Conservation (phyloP, 306 rosid genomes). For the Begonia loranthoides region DNA sequence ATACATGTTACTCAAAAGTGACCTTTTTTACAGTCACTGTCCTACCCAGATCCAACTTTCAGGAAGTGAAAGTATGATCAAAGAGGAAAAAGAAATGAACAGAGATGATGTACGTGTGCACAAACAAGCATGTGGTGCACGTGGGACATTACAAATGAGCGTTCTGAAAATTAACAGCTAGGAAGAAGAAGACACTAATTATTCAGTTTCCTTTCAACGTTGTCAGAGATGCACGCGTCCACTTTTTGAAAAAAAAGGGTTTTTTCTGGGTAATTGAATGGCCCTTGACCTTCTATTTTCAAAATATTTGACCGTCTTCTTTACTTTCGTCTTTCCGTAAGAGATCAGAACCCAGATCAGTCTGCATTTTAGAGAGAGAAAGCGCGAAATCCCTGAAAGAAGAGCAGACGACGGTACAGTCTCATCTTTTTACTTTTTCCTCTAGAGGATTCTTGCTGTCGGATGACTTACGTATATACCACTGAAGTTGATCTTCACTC, state of each 20-base stretch:
- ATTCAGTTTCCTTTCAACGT: slow-evolving; percentile 3
- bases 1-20: too few species aligned
- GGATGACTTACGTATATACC: not conserved
- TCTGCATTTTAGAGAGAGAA: not conserved
- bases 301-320: not conserved
- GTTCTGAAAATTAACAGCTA: too few species aligned
- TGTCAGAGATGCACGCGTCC: slow-evolving; percentile 12
- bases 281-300: not conserved
- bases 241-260: not conserved
- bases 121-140: too few species aligned
- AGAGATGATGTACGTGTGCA: too few species aligned
- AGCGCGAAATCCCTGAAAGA: not conserved
- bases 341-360: too few species aligned
- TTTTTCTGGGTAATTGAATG: not conserved
- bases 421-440: slow-evolving; percentile 3
- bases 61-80: too few species aligned
- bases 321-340: not conserved
- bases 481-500: not conserved
- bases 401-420: slow-evolving; percentile 8
- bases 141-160: too few species aligned
- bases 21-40: too few species aligned
- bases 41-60: too few species aligned
- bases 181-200: too few species aligned
- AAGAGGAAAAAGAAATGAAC: too few species aligned
- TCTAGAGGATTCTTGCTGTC: slow-evolving; percentile 12